phyloP scores from a whole-genome alignment of 176 grass and related monocot species.

The Raddia guianensis region DNA sequence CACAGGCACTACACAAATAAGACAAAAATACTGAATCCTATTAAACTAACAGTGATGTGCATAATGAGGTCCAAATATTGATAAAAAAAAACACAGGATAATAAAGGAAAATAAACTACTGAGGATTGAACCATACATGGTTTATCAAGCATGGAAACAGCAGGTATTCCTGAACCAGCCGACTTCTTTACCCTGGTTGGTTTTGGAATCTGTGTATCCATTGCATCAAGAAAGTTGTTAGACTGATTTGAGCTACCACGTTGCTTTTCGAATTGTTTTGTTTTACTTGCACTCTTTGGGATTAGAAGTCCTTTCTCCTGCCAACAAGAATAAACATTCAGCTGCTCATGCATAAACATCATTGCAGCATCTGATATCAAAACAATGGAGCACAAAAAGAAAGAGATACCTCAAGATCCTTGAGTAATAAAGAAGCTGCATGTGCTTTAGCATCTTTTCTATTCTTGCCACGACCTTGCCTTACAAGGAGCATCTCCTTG shows the following conservation, averaged over 20 bases:
- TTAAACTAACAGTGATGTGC: constrained; percentile 13
- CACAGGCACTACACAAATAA: constrained; percentile 63
- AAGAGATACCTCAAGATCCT: constrained; percentile 76
- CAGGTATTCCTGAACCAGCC: constrained; percentile 4
- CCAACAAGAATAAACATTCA: constrained; percentile 41
- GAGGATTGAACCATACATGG: constrained; percentile 45
- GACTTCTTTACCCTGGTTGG: constrained; percentile 27
- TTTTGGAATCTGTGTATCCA: constrained; percentile 48
- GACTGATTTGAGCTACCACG: constrained; percentile 22
- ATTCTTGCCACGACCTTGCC: constrained; percentile 58
- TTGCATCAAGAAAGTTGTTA: constrained; percentile 37
- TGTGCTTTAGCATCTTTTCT: constrained; percentile 79
- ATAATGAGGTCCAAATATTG: constrained; percentile 7
- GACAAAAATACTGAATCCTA: constrained; percentile 27
- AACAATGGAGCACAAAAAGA: constrained; percentile 33
- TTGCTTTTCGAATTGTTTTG: constrained; percentile 39
- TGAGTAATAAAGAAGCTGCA: constrained; percentile 74
- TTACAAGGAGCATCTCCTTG: constrained; percentile 60
- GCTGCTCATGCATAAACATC: constrained; percentile 18
- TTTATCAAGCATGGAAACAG: constrained; percentile 40
- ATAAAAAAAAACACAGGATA: neutral
- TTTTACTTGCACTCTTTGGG: constrained; percentile 54
- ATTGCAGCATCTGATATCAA: constrained; percentile 5
- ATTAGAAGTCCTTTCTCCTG: constrained; percentile 62
- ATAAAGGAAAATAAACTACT: constrained; percentile 23